Conservation (phyloP, 2,329 filamentous ascomycete genomes). For the Diaporthe sp. region DNA sequence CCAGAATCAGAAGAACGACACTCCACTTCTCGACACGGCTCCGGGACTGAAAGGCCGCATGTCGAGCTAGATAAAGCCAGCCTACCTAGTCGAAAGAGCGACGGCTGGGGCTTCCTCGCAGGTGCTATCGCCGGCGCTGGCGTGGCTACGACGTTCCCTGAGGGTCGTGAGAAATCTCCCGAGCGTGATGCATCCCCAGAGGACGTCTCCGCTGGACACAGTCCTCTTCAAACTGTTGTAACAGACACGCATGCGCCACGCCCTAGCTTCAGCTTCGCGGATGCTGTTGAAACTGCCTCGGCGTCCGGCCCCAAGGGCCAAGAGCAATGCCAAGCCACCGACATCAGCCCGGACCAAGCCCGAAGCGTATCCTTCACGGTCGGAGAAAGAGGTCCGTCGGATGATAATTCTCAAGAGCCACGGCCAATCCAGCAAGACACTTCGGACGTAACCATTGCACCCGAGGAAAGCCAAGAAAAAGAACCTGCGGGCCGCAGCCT, state of each 20-base stretch:
- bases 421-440: neutral
- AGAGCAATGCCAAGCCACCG: neutral
- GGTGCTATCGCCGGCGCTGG: conserved; percentile 20
- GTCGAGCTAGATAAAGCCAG: neutral
- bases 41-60: neutral
- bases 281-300: neutral
- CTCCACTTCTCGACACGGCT: neutral
- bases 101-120: conserved; percentile 26
- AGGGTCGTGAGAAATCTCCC: neutral
- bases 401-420: neutral
- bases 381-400: neutral
- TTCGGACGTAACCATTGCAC: neutral
- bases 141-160: neutral
- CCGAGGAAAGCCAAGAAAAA: conserved; percentile 3
- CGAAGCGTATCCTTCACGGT: neutral
- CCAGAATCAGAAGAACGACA: neutral
- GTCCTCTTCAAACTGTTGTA: neutral
- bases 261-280: neutral
- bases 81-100: conserved; percentile 7
- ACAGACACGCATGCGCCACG: neutral
- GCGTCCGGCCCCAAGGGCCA: neutral
- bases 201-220: neutral
- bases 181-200: neutral
- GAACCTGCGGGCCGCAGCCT: neutral
- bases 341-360: neutral